Evolutionary conservation across 192 early-diverging fungal genomes (phyloP), one percentile per base, ranked within the genome.

Genomic region (Pilobolus umbonatus): DNA sequence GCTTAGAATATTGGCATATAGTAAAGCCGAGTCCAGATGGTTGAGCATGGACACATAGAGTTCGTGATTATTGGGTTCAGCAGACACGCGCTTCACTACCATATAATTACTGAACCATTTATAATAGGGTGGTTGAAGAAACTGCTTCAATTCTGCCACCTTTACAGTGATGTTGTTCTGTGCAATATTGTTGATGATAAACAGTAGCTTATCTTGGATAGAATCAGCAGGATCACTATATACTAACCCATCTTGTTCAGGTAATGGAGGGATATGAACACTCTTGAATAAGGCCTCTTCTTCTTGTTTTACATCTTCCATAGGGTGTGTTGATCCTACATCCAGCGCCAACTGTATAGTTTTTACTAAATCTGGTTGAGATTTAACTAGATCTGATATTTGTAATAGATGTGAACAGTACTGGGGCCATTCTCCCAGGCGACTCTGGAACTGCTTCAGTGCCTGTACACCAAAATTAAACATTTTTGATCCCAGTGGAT

Each of bases 51-150:
- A 69, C 34, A 92, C 74, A 70, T 99, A 99, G 11, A 98, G 79
- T 56, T 85, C 64, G 63, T 99, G 97, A 62, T 92, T 92, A 75
- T 99, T 99, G 49, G 93, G 92, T 72, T 99, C 95, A 45, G 93
- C 86, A 65, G 92, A 94, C 2, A 93, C 88, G 1, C 97, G 83
- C 72, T 95, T 96, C 44, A 92, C 92, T 10, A 99, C 87, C 8
- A 99, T 75, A 60, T 98, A 94, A 65, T 93, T 84, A 52, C 92
- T 90, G 65, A 99, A 98, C 97, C 97, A 99, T 22, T 85, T 76
- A 60, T 78, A 87, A 26, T 60, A 62, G 12, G 64, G 56, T 17
- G 80, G 77, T 2, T 80, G 71, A 17, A 94, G 77, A 56, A 90
- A 72, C 34, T 87, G 84, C 48, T 78, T 80, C 69, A 94, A 86